Base-by-base conservation (phyloP, 129 eudicot genomes). In the Sambucus nigra region DNA sequence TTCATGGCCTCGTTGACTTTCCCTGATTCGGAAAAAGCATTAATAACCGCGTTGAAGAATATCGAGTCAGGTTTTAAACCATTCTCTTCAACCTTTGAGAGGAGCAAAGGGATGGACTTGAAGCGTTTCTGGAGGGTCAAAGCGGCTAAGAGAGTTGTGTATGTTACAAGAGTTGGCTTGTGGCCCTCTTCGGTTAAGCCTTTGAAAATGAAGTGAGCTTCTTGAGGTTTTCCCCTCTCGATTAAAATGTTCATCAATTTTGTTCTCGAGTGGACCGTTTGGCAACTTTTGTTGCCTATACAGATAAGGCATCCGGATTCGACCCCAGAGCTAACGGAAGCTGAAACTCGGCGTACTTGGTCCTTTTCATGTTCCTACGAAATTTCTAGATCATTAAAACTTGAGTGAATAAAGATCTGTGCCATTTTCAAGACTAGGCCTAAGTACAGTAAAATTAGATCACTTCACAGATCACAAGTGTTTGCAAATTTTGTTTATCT, bases 51-150 rank as follows among this genome's bases (percentile, higher is more conserved):
- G 49, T 89, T 89, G 75, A 85, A 79, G 81, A 89, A 89, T 31
- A 85, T 82, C 17, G 98, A 71, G 64, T 89, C 95, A 11, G 98
- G 95, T 63, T 84, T 81, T 49, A 89, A 55, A 42, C 88, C 98
- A 25, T 80, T 72, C 21, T 78, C 65, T 69, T 81, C 95, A 10
- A 89, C 69, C 68, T 73, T 81, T 5, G 83, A 62, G 42, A 89
- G 82, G 54, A 89, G 94, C 27, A 69, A 62, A 10, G 94, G 86
- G 52, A 89, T 79, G 40, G 88, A 79, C 53, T 67, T 81, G 67
- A 81, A 79, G 29, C 79, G 85, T 53, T 74, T 85, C 63, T 84
- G 88, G 23, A 71, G 59, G 1, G 88, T 89, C 51, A 89, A 74
- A 53, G 94, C 98, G 25, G 98, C 83, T 58, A 89, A 67, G 10